Percentiles rank a stretch among this genome's conserved stretches.
Conservation (phyloP, 2,329 filamentous ascomycete genomes). For the Exophiala alcalophila region DNA sequence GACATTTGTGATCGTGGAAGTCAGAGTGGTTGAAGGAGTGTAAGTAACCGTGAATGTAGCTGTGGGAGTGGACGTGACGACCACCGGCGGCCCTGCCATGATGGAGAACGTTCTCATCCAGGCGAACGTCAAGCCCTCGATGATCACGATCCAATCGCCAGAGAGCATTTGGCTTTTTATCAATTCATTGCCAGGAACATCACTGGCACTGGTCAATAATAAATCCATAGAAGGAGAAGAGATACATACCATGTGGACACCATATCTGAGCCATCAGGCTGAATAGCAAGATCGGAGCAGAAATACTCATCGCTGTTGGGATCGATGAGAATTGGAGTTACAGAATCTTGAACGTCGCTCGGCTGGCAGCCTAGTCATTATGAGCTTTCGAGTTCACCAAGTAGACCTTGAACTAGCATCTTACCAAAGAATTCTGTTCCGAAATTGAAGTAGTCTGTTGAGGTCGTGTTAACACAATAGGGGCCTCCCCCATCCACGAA, state of each 20-base stretch:
- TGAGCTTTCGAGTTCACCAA: conserved; percentile 5
- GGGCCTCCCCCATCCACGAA: conserved; percentile 27
- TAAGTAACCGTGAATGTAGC: conserved; percentile 23
- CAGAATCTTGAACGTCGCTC: conserved; percentile 22
- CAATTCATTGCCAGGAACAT: conserved; percentile 26
- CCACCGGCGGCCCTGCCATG: conserved; percentile 26
- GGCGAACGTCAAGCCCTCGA: conserved; percentile 28
- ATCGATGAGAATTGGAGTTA: conserved; percentile 27
- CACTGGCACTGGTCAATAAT: conserved; percentile 13
- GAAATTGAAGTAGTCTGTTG: conserved; percentile 27
- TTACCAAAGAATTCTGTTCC: conserved; percentile 26
- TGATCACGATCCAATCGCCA: conserved; percentile 26
- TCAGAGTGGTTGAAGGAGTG: conserved; percentile 20
- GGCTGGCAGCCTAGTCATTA: conserved; percentile 20
- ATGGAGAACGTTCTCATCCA: conserved; percentile 26
- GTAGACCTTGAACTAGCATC: background rate
- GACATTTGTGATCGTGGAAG: conserved; percentile 19
- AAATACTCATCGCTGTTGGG: conserved; percentile 28
- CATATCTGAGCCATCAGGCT: conserved; percentile 23
- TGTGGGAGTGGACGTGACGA: conserved; percentile 20
- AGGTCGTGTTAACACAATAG: conserved; percentile 29
- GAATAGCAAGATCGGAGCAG: conserved; percentile 27
- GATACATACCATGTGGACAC: conserved; percentile 25
- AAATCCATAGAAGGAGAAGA: background rate
- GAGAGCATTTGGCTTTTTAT: conserved; percentile 26